These are phyloP conservation scores for Helicostylum pulchrum DNA, from an alignment of 192 early-diverging fungal genomes.

Conservation along the genomic window DNA sequence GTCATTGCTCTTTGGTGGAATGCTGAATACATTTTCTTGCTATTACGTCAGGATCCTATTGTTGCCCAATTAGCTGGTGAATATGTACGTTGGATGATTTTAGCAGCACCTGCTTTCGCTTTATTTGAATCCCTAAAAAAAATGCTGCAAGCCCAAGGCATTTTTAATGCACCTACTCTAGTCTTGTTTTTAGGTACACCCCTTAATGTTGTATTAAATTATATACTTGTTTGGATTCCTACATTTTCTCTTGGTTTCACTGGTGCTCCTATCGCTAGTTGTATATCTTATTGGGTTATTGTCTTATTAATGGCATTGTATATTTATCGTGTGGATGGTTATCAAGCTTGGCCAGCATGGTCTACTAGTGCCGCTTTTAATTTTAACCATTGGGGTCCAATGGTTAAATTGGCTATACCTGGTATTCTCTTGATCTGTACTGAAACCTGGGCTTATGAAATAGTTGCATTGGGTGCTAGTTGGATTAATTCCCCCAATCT, in stretches of 20 bases:
- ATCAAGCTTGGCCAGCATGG: slow-evolving; percentile 70
- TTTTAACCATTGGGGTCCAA: slow-evolving; percentile 42
- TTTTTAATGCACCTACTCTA: slow-evolving; percentile 60
- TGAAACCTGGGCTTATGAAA: slow-evolving; percentile 65
- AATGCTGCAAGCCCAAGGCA: slow-evolving; percentile 85
- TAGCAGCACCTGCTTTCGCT: slow-evolving; percentile 70
- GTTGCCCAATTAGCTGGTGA: slow-evolving; percentile 60
- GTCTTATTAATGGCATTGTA: slow-evolving; percentile 54
- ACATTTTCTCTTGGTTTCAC: slow-evolving; percentile 52
- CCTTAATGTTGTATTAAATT: slow-evolving; percentile 63
- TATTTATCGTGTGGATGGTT: slow-evolving; percentile 49
- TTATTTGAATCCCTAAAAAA: slow-evolving; percentile 82
- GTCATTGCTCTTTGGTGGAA: slow-evolving; percentile 65
- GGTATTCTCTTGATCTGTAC: slow-evolving; percentile 73
- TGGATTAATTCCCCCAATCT: slow-evolving; percentile 56
- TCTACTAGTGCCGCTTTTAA: slow-evolving; percentile 45
- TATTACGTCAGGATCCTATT: slow-evolving; percentile 69
- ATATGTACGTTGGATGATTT: slow-evolving; percentile 65
- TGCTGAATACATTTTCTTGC: slow-evolving; percentile 67
- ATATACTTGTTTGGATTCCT: slow-evolving; percentile 60
- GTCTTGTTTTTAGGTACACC: slow-evolving; percentile 61
- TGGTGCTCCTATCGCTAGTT: slow-evolving; percentile 69
- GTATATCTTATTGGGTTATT: slow-evolving; percentile 61
- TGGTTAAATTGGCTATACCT: slow-evolving; percentile 67
- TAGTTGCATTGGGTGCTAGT: slow-evolving; percentile 64